Conservation (phyloP, 1,284 basidiomycete species). For the Cutaneotrichosporon dermatis region DNA sequence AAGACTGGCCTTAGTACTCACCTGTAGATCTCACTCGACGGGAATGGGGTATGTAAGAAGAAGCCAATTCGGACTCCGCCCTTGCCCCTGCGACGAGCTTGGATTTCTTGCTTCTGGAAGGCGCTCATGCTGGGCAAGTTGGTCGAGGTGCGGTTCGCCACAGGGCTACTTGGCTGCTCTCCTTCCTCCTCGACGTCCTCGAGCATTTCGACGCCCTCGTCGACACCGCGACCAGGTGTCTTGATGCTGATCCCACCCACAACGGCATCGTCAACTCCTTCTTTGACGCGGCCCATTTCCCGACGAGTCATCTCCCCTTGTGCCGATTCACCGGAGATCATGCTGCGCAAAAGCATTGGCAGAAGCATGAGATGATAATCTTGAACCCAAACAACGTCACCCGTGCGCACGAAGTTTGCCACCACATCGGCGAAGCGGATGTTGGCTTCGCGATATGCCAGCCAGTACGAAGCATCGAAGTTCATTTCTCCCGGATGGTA, state of each 20-base stretch:
- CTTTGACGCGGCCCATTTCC: constrained; percentile 69
- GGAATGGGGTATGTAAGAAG: constrained; percentile 98
- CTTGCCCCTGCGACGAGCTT: constrained; percentile 45
- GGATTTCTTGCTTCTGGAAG: constrained; percentile 43
- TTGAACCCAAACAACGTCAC: constrained; percentile 98
- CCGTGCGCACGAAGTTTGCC: constrained; percentile 66
- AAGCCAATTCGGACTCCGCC: constrained; percentile 82
- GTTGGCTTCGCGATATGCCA: constrained; percentile 95
- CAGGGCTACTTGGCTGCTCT: constrained; percentile 24
- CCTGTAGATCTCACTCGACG: constrained; percentile 96
- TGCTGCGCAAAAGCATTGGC: constrained; percentile 83
- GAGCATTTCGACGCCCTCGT: constrained; percentile 41
- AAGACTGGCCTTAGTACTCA: constrained; percentile 45
- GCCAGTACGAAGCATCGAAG: constrained; percentile 98
- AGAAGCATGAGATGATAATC: constrained; percentile 98
- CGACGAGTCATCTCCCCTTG: constrained; percentile 61
- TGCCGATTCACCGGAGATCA: constrained; percentile 67
- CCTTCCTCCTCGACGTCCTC: constrained; percentile 42
- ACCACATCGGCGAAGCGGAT: constrained; percentile 89
- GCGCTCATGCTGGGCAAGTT: constrained; percentile 31
- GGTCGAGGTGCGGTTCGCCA: constrained; percentile 11
- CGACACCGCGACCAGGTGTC: constrained; percentile 4
- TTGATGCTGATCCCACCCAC: constrained; percentile 48
- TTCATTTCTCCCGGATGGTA: constrained; percentile 99
- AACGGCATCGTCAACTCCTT: constrained; percentile 61